Percentiles rank a stretch among this genome's conserved stretches.
Conservation (phyloP, 768 basidiomycete genomes). For the Russula emetica region DNA sequence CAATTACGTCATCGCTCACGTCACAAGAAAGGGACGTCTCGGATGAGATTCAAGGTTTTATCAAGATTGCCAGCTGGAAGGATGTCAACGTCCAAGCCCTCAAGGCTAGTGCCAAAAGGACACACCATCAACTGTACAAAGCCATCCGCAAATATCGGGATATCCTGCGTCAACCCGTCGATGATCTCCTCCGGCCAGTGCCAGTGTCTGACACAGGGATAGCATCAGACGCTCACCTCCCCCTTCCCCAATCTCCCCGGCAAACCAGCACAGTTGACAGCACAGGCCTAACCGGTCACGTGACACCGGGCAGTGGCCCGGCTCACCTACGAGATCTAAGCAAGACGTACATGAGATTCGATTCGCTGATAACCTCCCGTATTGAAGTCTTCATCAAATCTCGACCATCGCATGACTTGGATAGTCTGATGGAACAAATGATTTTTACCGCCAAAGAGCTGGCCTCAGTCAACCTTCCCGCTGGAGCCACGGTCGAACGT, state of each 20-base stretch:
- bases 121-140: conserved; percentile 89
- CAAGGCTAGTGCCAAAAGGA: conserved; percentile 83
- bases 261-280: not conserved
- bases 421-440: conserved; percentile 57
- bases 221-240: not conserved
- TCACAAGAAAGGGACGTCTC: conserved; percentile 61
- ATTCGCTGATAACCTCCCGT: conserved; percentile 40
- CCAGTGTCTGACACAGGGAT: not conserved
- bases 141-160: conserved; percentile 90
- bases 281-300: not conserved
- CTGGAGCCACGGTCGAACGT: conserved; percentile 43
- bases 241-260: not conserved
- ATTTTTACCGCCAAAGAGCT: conserved; percentile 59
- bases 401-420: conserved; percentile 42
- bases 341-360: conserved; percentile 50
- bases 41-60: conserved; percentile 75
- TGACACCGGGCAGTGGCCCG: conserved; percentile 20
- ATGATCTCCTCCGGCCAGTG: conserved; percentile 35
- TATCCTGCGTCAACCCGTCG: conserved; percentile 68
- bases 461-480: conserved; percentile 42
- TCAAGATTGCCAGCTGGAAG: conserved; percentile 98
- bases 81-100: conserved; percentile 94
- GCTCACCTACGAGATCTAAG: conserved; percentile 47
- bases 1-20: conserved; percentile 46
- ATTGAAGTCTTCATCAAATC: conserved; percentile 44